Base-by-base conservation (phyloP, 441 rosid species). In the Dalechampia spathulata region DNA sequence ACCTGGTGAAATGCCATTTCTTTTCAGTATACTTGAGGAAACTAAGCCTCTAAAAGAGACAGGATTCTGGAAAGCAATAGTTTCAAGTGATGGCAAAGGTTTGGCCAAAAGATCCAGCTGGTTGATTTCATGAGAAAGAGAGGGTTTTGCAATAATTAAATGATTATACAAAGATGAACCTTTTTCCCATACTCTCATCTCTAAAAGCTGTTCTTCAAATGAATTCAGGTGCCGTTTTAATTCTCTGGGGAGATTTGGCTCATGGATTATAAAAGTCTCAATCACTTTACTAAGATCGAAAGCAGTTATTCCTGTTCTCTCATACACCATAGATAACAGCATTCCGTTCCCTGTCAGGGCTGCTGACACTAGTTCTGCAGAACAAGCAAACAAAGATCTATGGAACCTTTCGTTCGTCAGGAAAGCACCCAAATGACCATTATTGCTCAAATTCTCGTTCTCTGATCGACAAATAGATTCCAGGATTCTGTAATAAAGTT, bases 261-360 rank as follows among this genome's bases (percentile, higher is more conserved):
- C 54, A 7, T 28, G 4, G 20, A 30, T 30, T 11, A 50, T 50
- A 2, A 50, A 50, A 50, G 7, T 17, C 54, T 19, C 39, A 3
- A 50, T 19, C 25, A 50, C 54, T 50, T 50, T 50, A 30, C 40
- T 28, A 3, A 17, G 40, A 19, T 50, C 54, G 30, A 50, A 50
- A 50, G 54, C 54, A 16, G 54, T 50, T 30, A 50, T 30, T 50
- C 54, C 54, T 50, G 39, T 50, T 19, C 54, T 50, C 10, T 50
- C 54, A 30, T 28, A 50, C 13, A 50, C 4, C 54, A 30, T 6
- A 30, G 54, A 37, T 16, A 50, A 40, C 54, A 50, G 54, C 54
- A 16, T 50, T 16, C 54, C 19, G 15, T 7, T 30, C 8, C 39
- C 54, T 5, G 39, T 50, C 8, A 28, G 25, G 15, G 40, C 40